Base-by-base conservation (phyloP, 495 filamentous ascomycete genomes). In the Penicillium fimorum region DNA sequence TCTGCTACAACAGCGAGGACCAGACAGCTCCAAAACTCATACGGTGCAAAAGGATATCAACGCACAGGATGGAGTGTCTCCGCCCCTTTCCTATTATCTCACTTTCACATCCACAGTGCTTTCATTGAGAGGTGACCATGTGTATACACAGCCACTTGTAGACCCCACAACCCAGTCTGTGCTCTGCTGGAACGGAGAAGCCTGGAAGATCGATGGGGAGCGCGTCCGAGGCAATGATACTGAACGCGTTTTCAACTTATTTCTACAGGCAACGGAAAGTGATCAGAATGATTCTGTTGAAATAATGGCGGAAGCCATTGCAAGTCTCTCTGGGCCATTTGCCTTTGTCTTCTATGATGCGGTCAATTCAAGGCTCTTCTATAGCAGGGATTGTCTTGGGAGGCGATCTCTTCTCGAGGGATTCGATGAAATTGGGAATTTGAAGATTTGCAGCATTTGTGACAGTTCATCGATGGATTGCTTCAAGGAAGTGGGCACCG, bases 111-210 rank as follows among this genome's bases (percentile, higher is more conserved):
- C 94, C 13, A 95, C 89, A 5, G 94, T 99, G 1, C 81, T 99
- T 5, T 83, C 92, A 5, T 77, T 99, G 18, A 82, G 94, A 60
- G 93, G 94, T 20, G 79, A 85, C 35, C 76, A 81, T 55, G 62
- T 95, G 44, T 82, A 86, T 17, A 65, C 70, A 13, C 94, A 99
- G 62, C 94, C 94, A 1, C 79, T 96, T 18, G 70, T 79, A 38
- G 84, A 90, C 61, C 17, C 60, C 5, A 55, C 59, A 2, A 82
- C 78, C n/a, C 80, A 80, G 18, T 93, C 89, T 9, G 76, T 90
- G 12, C 78, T 99, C 15, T 97, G 93, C 78, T 99, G 94, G 93
- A 97, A 97, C 63, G 94, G 94, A n/a, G 94, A 99, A 68, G 95
- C 92, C 9, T 99, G 94, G 94, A 86, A 80, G 49, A 79, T 96